These are phyloP conservation scores for Volvox reticuliferus DNA, from an alignment of 139 green algal species.

Conservation along the genomic window DNA sequence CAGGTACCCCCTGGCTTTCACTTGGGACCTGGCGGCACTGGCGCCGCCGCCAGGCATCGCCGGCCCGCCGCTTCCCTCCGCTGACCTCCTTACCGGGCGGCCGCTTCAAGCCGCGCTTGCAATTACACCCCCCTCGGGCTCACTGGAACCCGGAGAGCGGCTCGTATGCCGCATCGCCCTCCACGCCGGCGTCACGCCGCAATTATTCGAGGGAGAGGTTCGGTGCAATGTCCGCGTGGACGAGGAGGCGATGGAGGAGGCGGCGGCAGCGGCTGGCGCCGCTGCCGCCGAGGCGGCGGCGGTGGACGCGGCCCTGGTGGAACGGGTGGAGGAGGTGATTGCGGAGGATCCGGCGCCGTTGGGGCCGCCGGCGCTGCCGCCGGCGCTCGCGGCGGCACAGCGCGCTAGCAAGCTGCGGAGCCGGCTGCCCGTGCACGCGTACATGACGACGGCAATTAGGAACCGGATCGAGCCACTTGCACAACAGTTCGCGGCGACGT, in stretches of 20 bases:
- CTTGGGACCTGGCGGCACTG: constrained; percentile 51
- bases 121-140: constrained; percentile 28
- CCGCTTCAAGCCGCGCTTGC: constrained; percentile 33
- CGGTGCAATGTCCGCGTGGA: constrained; percentile 48
- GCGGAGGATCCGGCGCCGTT: constrained; percentile 19
- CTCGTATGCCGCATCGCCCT: constrained; percentile 41
- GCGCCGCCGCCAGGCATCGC: not conserved
- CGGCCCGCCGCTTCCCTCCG: constrained; percentile 8
- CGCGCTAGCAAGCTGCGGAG: constrained; percentile 37
- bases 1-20: constrained; percentile 55
- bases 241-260: constrained; percentile 43
- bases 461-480: constrained; percentile 47
- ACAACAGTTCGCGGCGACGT: constrained; percentile 32
- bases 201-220: constrained; percentile 51
- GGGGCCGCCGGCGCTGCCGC: constrained; percentile 19
- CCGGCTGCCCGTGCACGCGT: constrained; percentile 56
- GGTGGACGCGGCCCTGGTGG: constrained; percentile 16
- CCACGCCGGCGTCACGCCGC: constrained; percentile 45
- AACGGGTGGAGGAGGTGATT: constrained; percentile 47
- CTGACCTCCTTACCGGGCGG: not conserved
- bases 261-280: constrained; percentile 1
- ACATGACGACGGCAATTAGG: constrained; percentile 51
- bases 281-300: constrained; percentile 3
- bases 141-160: constrained; percentile 48
- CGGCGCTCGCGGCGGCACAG: constrained; percentile 9